Percentiles rank a stretch among this genome's conserved stretches.
Conservation (phyloP, 148 eudicot species). For the Rhododendron henanense region DNA sequence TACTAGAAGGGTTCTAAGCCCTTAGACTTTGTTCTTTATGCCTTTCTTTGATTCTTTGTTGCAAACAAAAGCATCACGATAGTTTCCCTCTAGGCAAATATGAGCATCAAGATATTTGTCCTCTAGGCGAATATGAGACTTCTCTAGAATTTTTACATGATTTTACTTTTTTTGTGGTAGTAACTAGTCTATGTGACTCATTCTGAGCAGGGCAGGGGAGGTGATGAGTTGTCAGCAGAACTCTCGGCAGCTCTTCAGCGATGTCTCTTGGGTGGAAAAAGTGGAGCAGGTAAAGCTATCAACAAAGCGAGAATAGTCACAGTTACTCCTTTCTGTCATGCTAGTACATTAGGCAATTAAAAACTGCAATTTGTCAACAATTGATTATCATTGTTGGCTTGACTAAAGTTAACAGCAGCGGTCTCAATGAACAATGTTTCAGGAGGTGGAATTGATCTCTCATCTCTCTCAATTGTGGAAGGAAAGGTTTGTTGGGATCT, state of each 20-base stretch:
- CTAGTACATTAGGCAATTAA: not conserved
- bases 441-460: constrained; percentile 94
- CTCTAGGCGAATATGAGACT: not conserved
- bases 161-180: not conserved
- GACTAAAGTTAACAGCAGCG: not conserved
- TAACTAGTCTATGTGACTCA: not conserved
- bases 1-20: not conserved
- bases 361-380: not conserved
- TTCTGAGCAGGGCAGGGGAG: constrained; percentile 81
- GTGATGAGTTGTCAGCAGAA: constrained; percentile 83
- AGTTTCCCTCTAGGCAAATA: not conserved
- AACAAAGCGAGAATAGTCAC: not conserved
- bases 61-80: not conserved
- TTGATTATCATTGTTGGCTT: not conserved
- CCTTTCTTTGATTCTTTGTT: not conserved
- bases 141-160: not conserved
- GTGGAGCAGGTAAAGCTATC: constrained; percentile 55
- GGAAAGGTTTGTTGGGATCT: constrained; percentile 98
- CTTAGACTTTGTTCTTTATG: not conserved
- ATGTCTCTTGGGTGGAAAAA: constrained; percentile 81
- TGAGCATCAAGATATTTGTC: not conserved
- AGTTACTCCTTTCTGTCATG: not conserved
- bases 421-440: constrained; percentile 16
- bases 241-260: constrained; percentile 65
- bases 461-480: constrained; percentile 70